Conservation (phyloP, 1,284 basidiomycete species). For the Rhodofomes roseus region DNA sequence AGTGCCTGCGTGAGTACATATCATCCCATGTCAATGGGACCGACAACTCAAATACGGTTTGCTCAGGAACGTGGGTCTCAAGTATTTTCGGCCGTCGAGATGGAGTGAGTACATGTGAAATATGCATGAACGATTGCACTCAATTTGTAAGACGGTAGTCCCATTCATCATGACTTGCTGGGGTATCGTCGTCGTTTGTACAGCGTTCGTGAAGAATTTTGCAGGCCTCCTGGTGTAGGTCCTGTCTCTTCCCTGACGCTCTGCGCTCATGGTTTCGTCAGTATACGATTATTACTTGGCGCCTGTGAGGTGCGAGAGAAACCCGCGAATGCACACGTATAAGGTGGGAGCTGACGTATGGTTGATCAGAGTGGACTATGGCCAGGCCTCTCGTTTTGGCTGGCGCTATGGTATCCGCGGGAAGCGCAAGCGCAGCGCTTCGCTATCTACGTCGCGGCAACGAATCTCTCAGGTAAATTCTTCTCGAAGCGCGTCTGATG, state of each 20-base stretch:
- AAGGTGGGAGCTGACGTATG: background rate
- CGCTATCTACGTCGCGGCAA: background rate
- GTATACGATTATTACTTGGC: slow-evolving; percentile 1
- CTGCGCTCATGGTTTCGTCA: background rate
- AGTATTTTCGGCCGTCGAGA: slow-evolving; percentile 9
- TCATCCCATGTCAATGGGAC: no score
- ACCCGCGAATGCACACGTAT: background rate
- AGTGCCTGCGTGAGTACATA: slow-evolving; percentile 15
- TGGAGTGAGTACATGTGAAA: slow-evolving; percentile 9
- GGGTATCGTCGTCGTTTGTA: slow-evolving; percentile 11
- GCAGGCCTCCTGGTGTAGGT: slow-evolving; percentile 9
- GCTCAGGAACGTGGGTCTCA: slow-evolving; percentile 13
- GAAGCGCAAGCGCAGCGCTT: slow-evolving; percentile 2
- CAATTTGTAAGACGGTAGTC: background rate
- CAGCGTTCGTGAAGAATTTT: slow-evolving; percentile 15
- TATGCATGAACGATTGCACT: background rate
- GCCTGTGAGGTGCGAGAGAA: background rate
- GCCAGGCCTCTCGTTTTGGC: slow-evolving; percentile 1
- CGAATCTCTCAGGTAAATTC: background rate
- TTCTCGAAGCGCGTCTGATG: background rate
- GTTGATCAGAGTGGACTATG: background rate
- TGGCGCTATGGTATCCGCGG: slow-evolving; percentile 2
- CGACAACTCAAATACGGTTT: background rate
- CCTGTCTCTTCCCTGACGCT: background rate
- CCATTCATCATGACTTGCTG: slow-evolving; percentile 15